Evolutionary conservation across 768 basidiomycete genomes (phyloP).

Genomic region (Gautieria morchelliformis): DNA sequence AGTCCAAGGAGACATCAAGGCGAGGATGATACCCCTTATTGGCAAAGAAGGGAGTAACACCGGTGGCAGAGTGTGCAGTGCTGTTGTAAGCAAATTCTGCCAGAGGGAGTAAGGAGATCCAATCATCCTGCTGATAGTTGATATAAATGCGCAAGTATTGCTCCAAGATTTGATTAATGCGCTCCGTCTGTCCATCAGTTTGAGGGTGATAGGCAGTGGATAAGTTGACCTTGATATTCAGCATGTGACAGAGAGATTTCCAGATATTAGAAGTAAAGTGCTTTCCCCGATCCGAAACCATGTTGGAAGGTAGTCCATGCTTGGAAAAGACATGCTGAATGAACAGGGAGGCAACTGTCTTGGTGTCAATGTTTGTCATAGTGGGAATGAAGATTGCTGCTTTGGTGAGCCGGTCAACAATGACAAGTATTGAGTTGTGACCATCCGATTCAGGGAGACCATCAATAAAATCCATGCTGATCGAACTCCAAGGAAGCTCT

Average conservation of each 20-base stretch:
- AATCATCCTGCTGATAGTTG: no score
- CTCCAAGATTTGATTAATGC: constrained; percentile 31
- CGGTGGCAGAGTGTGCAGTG: constrained; percentile 17
- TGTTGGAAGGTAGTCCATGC: not conserved
- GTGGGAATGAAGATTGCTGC: constrained; percentile 33
- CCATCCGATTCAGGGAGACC: no score
- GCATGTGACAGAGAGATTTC: not conserved
- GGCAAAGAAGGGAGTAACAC: constrained; percentile 24
- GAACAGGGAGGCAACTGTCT: constrained; percentile 29
- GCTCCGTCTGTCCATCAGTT: no score
- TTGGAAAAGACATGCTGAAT: not conserved
- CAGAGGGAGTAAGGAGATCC: constrained; percentile 21
- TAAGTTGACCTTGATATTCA: not conserved
- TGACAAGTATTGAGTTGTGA: no score
- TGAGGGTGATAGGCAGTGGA: no score
- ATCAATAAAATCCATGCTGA: no score
- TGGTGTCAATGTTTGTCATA: constrained; percentile 18
- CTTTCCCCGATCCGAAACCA: not conserved
- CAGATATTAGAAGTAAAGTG: not conserved
- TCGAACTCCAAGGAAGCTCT: no score
- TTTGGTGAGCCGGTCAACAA: constrained; percentile 5
- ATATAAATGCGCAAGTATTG: constrained; percentile 29
- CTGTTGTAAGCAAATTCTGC: constrained; percentile 29
- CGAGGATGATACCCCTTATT: constrained; percentile 16
- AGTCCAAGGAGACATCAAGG: not conserved